Evolutionary conservation across 23 red algal species (phyloP).

Genomic region (Gracilariopsis chorda): DNA sequence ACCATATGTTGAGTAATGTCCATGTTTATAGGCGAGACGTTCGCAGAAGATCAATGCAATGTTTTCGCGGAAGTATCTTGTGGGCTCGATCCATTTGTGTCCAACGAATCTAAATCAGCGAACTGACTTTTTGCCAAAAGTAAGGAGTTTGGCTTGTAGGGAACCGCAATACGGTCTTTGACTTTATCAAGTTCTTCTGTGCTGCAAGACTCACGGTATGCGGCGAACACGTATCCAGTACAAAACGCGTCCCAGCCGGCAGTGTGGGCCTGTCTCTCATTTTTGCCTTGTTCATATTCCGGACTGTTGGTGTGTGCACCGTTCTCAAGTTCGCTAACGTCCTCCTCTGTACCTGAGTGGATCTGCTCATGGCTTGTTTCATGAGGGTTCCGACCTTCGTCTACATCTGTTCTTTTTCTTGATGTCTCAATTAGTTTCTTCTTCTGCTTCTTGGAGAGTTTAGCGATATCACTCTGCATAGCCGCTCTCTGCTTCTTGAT

Average conservation of each 20-base stretch:
- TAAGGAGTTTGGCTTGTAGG: slow-evolving; percentile 16
- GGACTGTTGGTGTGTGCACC: background rate
- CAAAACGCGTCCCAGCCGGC: slow-evolving; percentile 97
- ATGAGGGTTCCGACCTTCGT: background rate
- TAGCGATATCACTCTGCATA: background rate
- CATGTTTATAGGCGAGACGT: background rate
- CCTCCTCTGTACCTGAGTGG: background rate
- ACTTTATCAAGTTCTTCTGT: background rate
- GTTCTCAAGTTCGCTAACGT: background rate
- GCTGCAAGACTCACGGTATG: slow-evolving; percentile 6
- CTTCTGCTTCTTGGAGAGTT: slow-evolving; percentile 15
- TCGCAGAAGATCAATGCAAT: background rate
- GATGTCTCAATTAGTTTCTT: background rate
- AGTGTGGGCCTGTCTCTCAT: slow-evolving; percentile 47
- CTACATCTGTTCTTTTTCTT: background rate
- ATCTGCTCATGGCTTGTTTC: background rate
- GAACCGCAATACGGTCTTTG: slow-evolving; percentile 11
- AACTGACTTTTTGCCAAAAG: slow-evolving; percentile 29
- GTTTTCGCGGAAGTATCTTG: background rate
- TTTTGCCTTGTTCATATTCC: background rate
- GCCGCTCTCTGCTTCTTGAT: slow-evolving; percentile 25
- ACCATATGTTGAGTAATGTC: background rate
- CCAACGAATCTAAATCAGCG: slow-evolving; percentile 6
- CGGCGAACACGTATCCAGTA: slow-evolving; percentile 93
- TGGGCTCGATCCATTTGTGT: background rate